These are phyloP conservation scores for Candida sonorensis DNA, from an alignment of 805 yeast genomes.

Conservation along the genomic window DNA sequence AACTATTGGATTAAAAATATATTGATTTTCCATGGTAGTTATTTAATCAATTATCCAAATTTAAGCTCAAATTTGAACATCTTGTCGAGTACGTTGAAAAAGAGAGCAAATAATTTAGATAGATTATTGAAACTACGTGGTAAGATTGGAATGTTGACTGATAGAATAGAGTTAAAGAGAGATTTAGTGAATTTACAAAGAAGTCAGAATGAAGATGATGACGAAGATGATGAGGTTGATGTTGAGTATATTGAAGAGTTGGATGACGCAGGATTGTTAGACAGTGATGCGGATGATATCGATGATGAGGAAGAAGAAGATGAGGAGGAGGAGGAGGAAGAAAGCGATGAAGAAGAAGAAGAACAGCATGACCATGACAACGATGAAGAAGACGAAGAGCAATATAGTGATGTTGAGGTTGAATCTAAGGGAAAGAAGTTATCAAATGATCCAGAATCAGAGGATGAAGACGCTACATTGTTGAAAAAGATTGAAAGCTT, in stretches of 20 bases:
- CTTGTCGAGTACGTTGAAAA: conserved; percentile 40
- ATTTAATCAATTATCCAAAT: conserved; percentile 39
- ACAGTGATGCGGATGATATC: conserved; percentile 18
- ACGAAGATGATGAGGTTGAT: conserved; percentile 36
- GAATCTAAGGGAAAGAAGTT: conserved; percentile 11
- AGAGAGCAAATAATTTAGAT: conserved; percentile 42
- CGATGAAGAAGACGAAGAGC: conserved; percentile 43
- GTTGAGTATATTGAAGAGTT: conserved; percentile 72
- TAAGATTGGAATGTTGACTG: conserved; percentile 39
- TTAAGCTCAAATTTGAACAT: conserved; percentile 35
- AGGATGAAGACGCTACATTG: conserved; percentile 12
- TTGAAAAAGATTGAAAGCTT: too few relatives aligned
- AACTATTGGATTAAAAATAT: conserved; percentile 53
- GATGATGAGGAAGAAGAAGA: conserved; percentile 14
- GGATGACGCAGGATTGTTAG: conserved; percentile 38
- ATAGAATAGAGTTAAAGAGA: conserved; percentile 34
- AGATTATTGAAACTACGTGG: conserved; percentile 46
- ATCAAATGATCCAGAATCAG: conserved; percentile 9
- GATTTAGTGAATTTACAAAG: conserved; percentile 26
- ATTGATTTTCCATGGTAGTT: conserved; percentile 47
- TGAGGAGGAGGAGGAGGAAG: conserved; percentile 16
- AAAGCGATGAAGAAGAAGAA: conserved; percentile 19
- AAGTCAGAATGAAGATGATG: conserved; percentile 23
- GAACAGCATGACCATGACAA: conserved; percentile 12
- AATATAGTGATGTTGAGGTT: conserved; percentile 35